Evolutionary conservation across 495 filamentous ascomycete species (phyloP), one percentile per base, ranked within the genome.

Genomic region (Neurospora hispaniola): DNA sequence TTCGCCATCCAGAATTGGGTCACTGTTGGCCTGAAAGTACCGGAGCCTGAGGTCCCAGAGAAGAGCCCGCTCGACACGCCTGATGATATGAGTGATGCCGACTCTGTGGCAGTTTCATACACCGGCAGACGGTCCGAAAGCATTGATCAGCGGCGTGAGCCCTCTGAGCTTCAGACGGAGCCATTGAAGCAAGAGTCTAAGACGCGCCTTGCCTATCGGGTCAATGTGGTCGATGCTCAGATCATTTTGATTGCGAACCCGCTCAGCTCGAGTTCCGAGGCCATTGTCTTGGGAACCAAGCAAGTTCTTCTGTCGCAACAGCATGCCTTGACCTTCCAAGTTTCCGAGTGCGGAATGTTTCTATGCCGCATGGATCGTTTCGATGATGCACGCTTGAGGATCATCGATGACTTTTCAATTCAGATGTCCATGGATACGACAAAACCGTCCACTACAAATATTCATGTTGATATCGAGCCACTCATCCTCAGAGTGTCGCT

Each of bases 301-400:
- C 93, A 99, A 78, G 88, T 98, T 7, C 86, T 98, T 8, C 84
- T 98, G 12, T 96, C 96, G 16, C 92, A 96, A 77, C 96, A 99
- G 81, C 93, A 98, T 83, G 93, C 95, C 31, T 87, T 94, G 69
- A 97, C 96, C 11, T 85, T 99, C 72, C 96, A 98, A 77, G 87
- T 98, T 10, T 92, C 92, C 43, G 89, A 97, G 77, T 90, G 98
- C 66, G 96, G 96, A 72, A 98, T 99, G 94, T 99, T 98, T 81
- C 84, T 99, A 43, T 99, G 96, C 79, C 92, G 96, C 39, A 98
- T 99, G 96, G 96, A 99, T 78, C 91, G 92, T 74, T 97, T 97
- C 74, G 94, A 97, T 71, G 93, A 90, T 20, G 91, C 89, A 70
- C 87, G 92, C 43, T 88, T 98, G 48, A 90, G 96, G 31, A 97